Percentiles rank a stretch among this genome's conserved stretches.
Conservation (phyloP, 2,329 filamentous ascomycete species). For the Talaromyces funiculosus region DNA sequence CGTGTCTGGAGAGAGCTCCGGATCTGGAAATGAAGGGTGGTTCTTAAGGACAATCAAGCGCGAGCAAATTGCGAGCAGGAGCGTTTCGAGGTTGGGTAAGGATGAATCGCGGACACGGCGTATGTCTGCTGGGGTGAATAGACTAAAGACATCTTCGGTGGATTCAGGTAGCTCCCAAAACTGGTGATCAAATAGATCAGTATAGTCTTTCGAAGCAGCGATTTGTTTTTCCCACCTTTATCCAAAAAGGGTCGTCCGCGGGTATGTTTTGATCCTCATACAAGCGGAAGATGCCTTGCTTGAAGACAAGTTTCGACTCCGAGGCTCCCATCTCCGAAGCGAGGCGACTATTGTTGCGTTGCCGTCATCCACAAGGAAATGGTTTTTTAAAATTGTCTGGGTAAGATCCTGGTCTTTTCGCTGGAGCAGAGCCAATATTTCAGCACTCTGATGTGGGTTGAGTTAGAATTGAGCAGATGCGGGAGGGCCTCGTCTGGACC, state of each 20-base stretch:
- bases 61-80: slow-evolving; percentile 77
- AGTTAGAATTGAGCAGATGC: background rate
- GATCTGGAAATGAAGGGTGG: slow-evolving; percentile 84
- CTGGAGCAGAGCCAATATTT: background rate
- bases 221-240: slow-evolving; percentile 55
- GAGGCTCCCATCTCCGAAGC: slow-evolving; percentile 76
- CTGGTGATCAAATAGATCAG: slow-evolving; percentile 39
- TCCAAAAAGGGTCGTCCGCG: slow-evolving; percentile 87
- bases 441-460: background rate
- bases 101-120: slow-evolving; percentile 80
- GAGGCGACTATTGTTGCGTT: slow-evolving; percentile 21
- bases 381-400: background rate
- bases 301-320: slow-evolving; percentile 98
- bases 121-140: slow-evolving; percentile 85
- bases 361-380: slow-evolving; percentile 12
- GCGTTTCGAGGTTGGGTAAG: slow-evolving; percentile 81
- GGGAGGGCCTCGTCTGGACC: background rate
- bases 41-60: slow-evolving; percentile 76
- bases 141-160: slow-evolving; percentile 90
- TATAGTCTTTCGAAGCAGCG: background rate
- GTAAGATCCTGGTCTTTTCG: background rate
- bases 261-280: slow-evolving; percentile 87
- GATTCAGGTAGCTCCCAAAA: slow-evolving; percentile 98
- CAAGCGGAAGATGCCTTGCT: slow-evolving; percentile 93
- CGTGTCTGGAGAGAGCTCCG: slow-evolving; percentile 72